Conservation (phyloP, 768 basidiomycete species). For the Trametes cubensis region DNA sequence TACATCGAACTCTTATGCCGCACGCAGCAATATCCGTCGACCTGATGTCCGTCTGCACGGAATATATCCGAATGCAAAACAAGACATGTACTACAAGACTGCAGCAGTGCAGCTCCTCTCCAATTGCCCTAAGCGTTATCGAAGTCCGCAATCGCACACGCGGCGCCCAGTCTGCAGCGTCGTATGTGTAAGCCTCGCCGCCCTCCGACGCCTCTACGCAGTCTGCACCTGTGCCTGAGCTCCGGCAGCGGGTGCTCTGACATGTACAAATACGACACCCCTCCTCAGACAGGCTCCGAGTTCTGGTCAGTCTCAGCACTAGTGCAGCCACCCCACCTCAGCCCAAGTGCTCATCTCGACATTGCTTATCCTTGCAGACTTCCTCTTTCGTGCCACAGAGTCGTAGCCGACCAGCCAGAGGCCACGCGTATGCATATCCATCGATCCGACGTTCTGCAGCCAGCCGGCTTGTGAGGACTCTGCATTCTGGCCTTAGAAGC, state of each 20-base stretch:
- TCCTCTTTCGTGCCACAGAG: background rate
- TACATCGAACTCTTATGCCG: background rate
- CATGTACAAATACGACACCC: constrained; percentile 5
- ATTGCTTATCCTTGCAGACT: background rate
- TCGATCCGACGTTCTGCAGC: too few relatives aligned
- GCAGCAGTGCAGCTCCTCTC: background rate
- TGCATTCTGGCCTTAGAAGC: too few relatives aligned
- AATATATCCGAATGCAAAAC: background rate
- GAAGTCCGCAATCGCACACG: constrained; percentile 16
- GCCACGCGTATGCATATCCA: too few relatives aligned
- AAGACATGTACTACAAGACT: background rate
- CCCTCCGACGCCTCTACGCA: background rate
- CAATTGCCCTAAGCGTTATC: constrained; percentile 21
- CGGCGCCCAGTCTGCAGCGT: background rate
- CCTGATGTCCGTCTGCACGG: background rate
- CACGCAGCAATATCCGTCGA: background rate
- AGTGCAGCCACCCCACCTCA: background rate
- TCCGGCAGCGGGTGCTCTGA: constrained; percentile 8
- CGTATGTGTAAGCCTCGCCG: constrained; percentile 4
- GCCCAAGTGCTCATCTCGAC: background rate
- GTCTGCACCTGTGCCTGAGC: background rate
- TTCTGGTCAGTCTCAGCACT: background rate
- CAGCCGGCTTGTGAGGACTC: too few relatives aligned
- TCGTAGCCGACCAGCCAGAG: background rate
- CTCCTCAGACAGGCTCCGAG: background rate